Base-by-base conservation (phyloP, 2,329 filamentous ascomycete species). In the Cladophialophora yegresii region DNA sequence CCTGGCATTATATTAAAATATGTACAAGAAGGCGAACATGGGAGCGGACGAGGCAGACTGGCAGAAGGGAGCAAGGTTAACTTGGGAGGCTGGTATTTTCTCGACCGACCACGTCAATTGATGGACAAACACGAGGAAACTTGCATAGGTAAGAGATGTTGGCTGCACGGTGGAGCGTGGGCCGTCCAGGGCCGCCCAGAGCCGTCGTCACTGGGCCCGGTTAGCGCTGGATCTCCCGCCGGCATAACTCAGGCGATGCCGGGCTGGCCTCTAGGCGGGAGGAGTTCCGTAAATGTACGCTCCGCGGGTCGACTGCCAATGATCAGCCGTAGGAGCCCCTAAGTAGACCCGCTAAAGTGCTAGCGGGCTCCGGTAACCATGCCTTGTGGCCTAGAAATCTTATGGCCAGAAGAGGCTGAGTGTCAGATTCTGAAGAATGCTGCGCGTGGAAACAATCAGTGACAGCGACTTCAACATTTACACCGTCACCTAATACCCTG, bases 11-110 rank as follows among this genome's bases (percentile, higher is more conserved):
- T 26, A 54, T 54, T 54, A 54, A 33, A 54, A 20, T 67, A 67
- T 67, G 62, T 67, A 67, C 65, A 67, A 58, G 62, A 49, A 65
- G 49, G 26, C n/a, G 40, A 65, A 40, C 58, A 63, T 54, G 54
- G 36, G 53, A 61, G 57, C 50, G 43, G 58, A 60, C 33, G 61
- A 61, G 54, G 59, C 36, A 56, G 50, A 62, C 49, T 53, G 45
- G 49, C 13, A 16, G 47, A 23, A 59, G 57, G 30, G 54, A 61
- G 53, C 50, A 53, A 49, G 45, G 54, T 63, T 49, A 54, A 61
- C 47, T 32, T 51, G 47, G 43, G 36, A 36, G 55, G 57, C 49
- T 59, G 57, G 57, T 59, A 59, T 53, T 59, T 59, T 51, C 12
- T 50, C 47, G 47, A 28, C 47, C 22, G 33, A 61, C 43, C 54